phyloP scores from a whole-genome alignment of 306 rosid species.

The Alnus rubra region DNA sequence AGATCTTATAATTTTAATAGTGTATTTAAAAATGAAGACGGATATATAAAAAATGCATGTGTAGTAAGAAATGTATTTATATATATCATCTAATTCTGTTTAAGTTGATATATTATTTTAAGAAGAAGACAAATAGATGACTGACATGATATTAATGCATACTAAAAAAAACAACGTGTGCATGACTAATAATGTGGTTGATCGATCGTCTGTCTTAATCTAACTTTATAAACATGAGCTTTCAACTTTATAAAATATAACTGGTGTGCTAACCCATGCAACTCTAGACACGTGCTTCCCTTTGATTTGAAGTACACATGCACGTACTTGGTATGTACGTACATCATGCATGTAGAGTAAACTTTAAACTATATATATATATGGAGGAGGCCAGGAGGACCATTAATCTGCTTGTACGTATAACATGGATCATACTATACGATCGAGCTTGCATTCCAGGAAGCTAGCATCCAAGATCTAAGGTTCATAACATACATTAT shows the following conservation, averaged over 20 bases:
- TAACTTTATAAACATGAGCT: neutral
- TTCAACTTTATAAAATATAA: neutral
- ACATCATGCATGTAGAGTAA: constrained; percentile 26
- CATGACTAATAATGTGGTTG: neutral
- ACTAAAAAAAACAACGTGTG: neutral
- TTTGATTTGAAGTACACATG: constrained; percentile 39
- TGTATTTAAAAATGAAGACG: no score
- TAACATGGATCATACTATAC: no score
- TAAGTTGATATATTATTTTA: no score
- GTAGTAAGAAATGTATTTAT: no score
- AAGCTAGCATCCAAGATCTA: no score
- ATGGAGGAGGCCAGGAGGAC: neutral
- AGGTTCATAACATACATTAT: no score
- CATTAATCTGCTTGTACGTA: no score
- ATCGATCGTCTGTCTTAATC: neutral
- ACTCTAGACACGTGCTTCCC: constrained; percentile 28
- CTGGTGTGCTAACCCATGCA: constrained; percentile 22
- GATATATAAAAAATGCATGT: no score
- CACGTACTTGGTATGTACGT: constrained; percentile 28
- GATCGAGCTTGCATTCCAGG: no score
- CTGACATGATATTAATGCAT: neutral
- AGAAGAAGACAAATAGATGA: neutral
- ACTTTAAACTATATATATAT: neutral
- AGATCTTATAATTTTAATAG: no score
- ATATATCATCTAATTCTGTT: no score